Base-by-base conservation (phyloP, 768 basidiomycete genomes). In the Phylloporus rhodoxanthus region DNA sequence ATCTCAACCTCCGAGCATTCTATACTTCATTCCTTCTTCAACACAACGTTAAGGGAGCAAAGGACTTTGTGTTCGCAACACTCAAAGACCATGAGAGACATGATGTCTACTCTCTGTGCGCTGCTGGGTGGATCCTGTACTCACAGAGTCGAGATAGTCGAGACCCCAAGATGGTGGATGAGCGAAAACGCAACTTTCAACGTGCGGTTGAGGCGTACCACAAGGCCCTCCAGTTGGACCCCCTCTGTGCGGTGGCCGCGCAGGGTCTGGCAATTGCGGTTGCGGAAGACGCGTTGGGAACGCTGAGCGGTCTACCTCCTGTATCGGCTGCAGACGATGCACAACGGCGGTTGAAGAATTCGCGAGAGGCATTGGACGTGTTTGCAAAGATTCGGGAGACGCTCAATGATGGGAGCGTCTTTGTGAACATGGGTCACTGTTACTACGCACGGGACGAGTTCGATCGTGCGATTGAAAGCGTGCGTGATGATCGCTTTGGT, bases 371-470 rank as follows among this genome's bases (percentile, higher is more conserved):
- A 0, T 68, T 99, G 38, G 84, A 87, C 42, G 78, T 95, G 30
- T 91, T 99, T 61, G 85, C 83, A 3, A 91, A 95, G 68, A 85
- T 98, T 45, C 78, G 91, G 47, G 96, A 98, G 70, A 85, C 83
- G 2, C 70, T 92, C 46, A 79, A 81, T 50, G 80, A 82, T 37
- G 91, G 89, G 7, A 87, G 87, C 51, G 92, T 96, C 4, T 92
- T 94, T 62, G 75, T 91, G 61, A 99, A 99, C 65, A 94, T 97
- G 75, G 96, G 94, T 0, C 96, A 98, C 61, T 96, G 93, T 60
- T 88, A 93, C 64, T 95, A 91, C 62, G 79, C 82, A 17, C 77
- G 91, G 44, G 95, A 96, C 51, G 95, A 99, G 64, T 96, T 85
- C 63, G 95, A 98, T 55, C 78, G 89, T 43, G 95, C 96, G 1